A percentile compares a stretch with the other conserved stretches of the same genome.
Evolutionary conservation across 371 early-diverging fungal genomes (phyloP).

Genomic region (Cokeromyces recurvatus): DNA sequence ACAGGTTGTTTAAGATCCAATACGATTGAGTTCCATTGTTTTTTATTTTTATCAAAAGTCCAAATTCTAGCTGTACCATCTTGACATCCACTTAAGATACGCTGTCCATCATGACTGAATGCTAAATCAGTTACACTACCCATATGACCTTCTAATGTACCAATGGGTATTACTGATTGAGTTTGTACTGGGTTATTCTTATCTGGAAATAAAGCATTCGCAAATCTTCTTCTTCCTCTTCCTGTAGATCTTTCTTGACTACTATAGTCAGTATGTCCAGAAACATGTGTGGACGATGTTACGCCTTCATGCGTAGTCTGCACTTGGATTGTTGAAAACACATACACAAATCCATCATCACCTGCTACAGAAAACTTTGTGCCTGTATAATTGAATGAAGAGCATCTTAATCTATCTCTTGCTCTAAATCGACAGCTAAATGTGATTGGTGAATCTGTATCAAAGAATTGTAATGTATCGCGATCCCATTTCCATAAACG

Average conservation of each 20-base stretch:
- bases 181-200: constrained; percentile 37
- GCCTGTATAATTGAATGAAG: constrained; percentile 77
- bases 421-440: constrained; percentile 60
- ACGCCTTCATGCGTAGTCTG: constrained; percentile 9
- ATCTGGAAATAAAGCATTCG: constrained; percentile 36
- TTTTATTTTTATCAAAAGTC: constrained; percentile 26
- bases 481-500: constrained; percentile 76
- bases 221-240: constrained; percentile 22
- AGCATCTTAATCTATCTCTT: constrained; percentile 59
- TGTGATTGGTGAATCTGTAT: constrained; percentile 52
- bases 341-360: constrained; percentile 72
- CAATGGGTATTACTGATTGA: constrained; percentile 54
- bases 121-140: constrained; percentile 72
- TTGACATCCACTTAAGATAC: constrained; percentile 63
- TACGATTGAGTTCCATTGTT: constrained; percentile 38
- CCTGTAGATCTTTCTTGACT: background rate
- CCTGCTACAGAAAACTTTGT: constrained; percentile 81
- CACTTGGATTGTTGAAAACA: constrained; percentile 57
- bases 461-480: constrained; percentile 47
- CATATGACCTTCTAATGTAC: constrained; percentile 69
- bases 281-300: background rate
- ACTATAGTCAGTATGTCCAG: constrained; percentile 1
- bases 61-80: constrained; percentile 55
- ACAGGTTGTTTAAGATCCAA: constrained; percentile 25
- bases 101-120: constrained; percentile 70